Evolutionary conservation across 495 filamentous ascomycete species (phyloP).

Genomic region (Penicillium antarcticum): DNA sequence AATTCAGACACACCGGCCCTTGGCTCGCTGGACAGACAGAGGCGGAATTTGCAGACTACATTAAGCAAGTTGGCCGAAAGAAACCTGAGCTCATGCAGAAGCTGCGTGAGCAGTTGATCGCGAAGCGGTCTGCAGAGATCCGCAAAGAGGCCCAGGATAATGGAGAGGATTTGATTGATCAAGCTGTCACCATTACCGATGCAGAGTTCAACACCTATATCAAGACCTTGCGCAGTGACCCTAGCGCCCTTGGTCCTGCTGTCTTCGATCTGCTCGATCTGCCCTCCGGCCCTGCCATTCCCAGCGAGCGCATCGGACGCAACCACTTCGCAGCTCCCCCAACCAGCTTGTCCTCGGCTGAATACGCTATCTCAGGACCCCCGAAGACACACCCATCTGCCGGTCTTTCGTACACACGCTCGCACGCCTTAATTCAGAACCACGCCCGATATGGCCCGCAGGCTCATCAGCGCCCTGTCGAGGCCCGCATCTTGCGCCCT

Average conservation of each 20-base stretch:
- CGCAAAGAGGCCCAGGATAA: conserved; percentile 45
- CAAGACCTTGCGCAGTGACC: conserved; percentile 54
- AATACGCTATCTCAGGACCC: conserved; percentile 60
- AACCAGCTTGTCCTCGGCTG: conserved; percentile 34
- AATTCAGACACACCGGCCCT: conserved; percentile 59
- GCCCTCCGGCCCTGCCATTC: conserved; percentile 39
- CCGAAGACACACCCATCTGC: conserved; percentile 89
- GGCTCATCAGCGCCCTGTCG: conserved; percentile 54
- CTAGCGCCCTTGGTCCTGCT: conserved; percentile 41
- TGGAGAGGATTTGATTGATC: conserved; percentile 36
- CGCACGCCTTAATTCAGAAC: conserved; percentile 65
- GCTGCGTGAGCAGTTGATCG: conserved; percentile 44
- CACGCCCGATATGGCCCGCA: conserved; percentile 84
- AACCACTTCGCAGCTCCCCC: conserved; percentile 37
- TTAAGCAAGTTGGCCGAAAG: conserved; percentile 58
- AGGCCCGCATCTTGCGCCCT: conserved; percentile 62
- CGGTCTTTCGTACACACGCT: conserved; percentile 80
- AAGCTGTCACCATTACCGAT: conserved; percentile 50
- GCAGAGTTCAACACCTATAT: conserved; percentile 59
- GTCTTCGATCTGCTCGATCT: conserved; percentile 49
- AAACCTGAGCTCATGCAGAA: conserved; percentile 61
- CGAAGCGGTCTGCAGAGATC: conserved; percentile 41
- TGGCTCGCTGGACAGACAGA: conserved; percentile 75
- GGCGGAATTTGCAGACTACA: conserved; percentile 65
- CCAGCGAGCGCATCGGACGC: conserved; percentile 30